Base-by-base conservation (phyloP, 768 basidiomycete species). In the Crucibulum laeve region DNA sequence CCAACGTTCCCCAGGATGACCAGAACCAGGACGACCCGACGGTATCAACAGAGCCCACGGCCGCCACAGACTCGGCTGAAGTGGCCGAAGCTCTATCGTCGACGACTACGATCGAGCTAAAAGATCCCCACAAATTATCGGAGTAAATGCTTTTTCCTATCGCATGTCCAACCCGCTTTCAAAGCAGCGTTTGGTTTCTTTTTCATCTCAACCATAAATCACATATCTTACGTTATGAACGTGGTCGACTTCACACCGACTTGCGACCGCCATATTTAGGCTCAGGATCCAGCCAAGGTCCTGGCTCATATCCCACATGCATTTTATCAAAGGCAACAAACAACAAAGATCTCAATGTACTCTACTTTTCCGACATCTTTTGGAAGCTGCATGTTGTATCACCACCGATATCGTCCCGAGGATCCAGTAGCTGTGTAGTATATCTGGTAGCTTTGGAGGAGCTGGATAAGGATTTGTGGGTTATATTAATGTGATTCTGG, bases 351-450 rank as follows among this genome's bases (percentile, higher is more conserved):
- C 37, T 36, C 41, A 57, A 56, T 57, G n/a, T 61, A 61, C 54
- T 59, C 50, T 61, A 55, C 55, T 61, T 57, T 49, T 59, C 52
- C 53, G 58, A 52, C 51, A 61, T 60, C 59, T 65, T 58, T 59
- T 60, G 66, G 63, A 62, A 66, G 60, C 53, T 62, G 57, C 57
- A 59, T 56, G 57, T 58, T 60, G 59, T 67, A 65, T 56, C 56
- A 62, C 50, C 42, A 59, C 47, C 53, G 40, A 48, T 56, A 50
- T 58, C 49, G 43, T 51, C 46, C 40, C 47, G 41, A 44, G 50
- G 48, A 42, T 39, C 51, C 38, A 43, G 50, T 50, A 47, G 45
- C 43, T 44, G 49, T 50, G 46, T 40, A 21, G 40, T 25, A 42
- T 42, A 42, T 42, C 25, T 42, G 25, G 6, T 32, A 5, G 40